Evolutionary conservation across 192 early-diverging fungal genomes (phyloP).

Genomic region (Umbelopsis sp.): DNA sequence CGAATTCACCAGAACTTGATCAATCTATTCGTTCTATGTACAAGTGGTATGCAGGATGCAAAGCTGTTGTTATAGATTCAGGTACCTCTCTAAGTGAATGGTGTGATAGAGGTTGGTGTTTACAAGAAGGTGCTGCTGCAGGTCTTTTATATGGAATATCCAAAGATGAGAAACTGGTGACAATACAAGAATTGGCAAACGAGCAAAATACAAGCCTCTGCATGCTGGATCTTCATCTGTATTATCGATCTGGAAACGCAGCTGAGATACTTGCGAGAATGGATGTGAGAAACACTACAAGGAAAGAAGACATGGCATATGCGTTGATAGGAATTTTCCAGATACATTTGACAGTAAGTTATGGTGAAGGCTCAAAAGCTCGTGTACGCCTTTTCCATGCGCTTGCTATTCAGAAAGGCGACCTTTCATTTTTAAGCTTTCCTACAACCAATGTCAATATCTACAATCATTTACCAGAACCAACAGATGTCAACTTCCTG

Average conservation of each 20-base stretch:
- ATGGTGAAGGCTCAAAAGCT: background rate
- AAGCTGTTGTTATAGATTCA: background rate
- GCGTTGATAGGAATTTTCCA: background rate
- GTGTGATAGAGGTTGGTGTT: background rate
- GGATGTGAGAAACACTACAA: background rate
- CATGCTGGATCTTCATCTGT: background rate
- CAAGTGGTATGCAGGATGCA: background rate
- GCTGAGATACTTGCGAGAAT: background rate
- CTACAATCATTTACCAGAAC: background rate
- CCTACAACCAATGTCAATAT: background rate
- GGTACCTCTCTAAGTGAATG: background rate
- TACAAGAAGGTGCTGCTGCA: background rate
- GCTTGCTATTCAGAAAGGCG: background rate
- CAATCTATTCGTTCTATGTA: background rate
- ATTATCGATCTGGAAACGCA: background rate
- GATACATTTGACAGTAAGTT: background rate
- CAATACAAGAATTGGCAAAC: background rate
- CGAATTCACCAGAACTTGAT: background rate
- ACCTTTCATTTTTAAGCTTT: background rate
- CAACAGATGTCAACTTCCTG: background rate
- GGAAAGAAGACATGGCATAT: background rate
- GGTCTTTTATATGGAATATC: background rate
- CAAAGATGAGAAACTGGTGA: background rate
- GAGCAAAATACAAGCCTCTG: background rate
- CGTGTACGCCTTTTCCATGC: background rate